Evolutionary conservation across 2,329 filamentous ascomycete genomes (phyloP), one percentile per base, ranked within the genome.

Genomic region (Dendrostoma leiphaemia): DNA sequence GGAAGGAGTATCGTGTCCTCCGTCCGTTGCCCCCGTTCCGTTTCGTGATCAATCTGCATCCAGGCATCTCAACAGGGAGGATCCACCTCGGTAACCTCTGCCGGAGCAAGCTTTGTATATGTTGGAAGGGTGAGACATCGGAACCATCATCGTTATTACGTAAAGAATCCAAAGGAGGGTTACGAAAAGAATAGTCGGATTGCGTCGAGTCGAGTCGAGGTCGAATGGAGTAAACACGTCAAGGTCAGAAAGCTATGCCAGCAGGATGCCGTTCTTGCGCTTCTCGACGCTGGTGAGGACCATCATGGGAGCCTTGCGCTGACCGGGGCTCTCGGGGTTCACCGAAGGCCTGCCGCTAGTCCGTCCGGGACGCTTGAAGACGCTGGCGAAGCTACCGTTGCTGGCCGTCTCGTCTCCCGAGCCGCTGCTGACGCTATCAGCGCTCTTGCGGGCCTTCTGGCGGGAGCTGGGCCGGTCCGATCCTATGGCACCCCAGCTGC

Each of bases 201-300:
- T 8, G 28, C 13, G 17, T 45, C 40, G 3, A 29, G 34, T 38
- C 41, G 12, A 21, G 13, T 45, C 38, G 23, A 28, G 3, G 7
- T 15, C 8, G 7, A 15, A 28, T 51, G n/a, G n/a, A n/a, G n/a
- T n/a, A n/a, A n/a, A n/a, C n/a, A n/a, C n/a, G n/a, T n/a, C n/a
- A n/a, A n/a, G n/a, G n/a, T n/a, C n/a, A n/a, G n/a, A n/a, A n/a
- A n/a, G n/a, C 12, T 47, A 59, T 34, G 54, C 51, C 32, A 59
- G n/a, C 9, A 47, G 48, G 60, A 65, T 45, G 61, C 70, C 66
- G 72, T 82, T 88, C 80, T 91, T 95, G 71, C 91, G 89, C 83
- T 96, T 96, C 78, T 96, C 91, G 59, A 86, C 88, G 69, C 86
- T 92, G 62, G 89, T 92, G 62, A 97, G 81, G 62, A 97, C 88